Base-by-base conservation (phyloP, 768 basidiomycete genomes). In the Rhodosporidiobolus odoratus region DNA sequence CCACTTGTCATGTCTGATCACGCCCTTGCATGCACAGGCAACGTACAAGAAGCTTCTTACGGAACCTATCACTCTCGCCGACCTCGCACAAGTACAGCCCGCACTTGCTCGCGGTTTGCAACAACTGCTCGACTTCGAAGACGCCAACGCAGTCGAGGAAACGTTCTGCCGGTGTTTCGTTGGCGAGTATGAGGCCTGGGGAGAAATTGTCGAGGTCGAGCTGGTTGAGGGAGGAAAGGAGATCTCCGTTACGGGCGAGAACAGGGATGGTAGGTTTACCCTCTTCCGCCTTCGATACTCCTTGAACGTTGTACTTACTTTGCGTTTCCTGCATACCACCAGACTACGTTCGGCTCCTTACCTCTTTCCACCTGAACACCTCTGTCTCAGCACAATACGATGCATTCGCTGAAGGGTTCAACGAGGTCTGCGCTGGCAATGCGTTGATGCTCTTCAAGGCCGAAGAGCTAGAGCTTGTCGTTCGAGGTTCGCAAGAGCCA, bases 21-120 rank as follows among this genome's bases (percentile, higher is more conserved):
- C 43, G 12, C 52, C 9, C 52, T 30, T 32, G 12, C 34, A 3
- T 12, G 0, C 27, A 21, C 62, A 74, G 72, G 88, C 87, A 75
- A 87, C 89, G 81, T 91, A 90, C 82, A 90, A 90, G 81, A 87
- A 86, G 85, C 85, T 89, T 50, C 80, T 89, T 0, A 82, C 82
- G 21, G 90, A 88, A 77, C 82, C 82, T 27, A 83, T 87, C 75
- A 78, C 83, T 1, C 76, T 90, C 48, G 81, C 82, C 30, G 89
- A 91, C 79, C 80, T 91, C 57, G 88, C 89, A 73, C 84, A 86
- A 15, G 83, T 90, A 37, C 87, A 88, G 76, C 84, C 86, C 15
- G 87, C 88, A 38, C 79, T 90, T 17, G 84, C 88, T 75, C 83
- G 87, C 19, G 88, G 89, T 21, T 78, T 91, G 67, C 82, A 83